These are phyloP conservation scores for Auricularia sp. DNA, from an alignment of 768 basidiomycete species.

Conservation along the genomic window DNA sequence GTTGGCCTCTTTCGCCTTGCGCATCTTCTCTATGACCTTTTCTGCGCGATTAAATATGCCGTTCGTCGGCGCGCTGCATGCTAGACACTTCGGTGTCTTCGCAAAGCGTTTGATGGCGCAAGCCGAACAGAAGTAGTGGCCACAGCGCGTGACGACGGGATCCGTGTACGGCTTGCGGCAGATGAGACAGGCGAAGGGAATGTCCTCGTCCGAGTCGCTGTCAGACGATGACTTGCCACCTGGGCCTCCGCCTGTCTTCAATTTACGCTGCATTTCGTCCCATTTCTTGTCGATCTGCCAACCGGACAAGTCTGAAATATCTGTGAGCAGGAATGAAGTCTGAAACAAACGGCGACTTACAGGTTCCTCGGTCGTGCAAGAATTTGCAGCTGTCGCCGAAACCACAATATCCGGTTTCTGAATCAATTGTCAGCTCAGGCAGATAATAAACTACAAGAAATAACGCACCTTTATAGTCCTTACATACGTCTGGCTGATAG, in stretches of 20 bases:
- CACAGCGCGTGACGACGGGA: constrained; percentile 91
- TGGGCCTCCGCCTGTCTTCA: not conserved
- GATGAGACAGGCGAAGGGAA: constrained; percentile 97
- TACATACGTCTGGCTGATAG: constrained; percentile 98
- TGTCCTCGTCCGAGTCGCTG: constrained; percentile 69
- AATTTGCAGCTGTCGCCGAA: constrained; percentile 99
- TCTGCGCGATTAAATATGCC: constrained; percentile 96
- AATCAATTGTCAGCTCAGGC: constrained; percentile 4
- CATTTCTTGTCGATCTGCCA: constrained; percentile 92
- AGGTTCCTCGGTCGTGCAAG: constrained; percentile 93
- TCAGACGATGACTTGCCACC: constrained; percentile 17
- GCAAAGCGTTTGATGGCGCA: constrained; percentile 93
- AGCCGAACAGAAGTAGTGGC: constrained; percentile 90
- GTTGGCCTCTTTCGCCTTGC: constrained; percentile 51
- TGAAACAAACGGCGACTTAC: constrained; percentile 34
- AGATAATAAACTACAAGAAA: constrained; percentile 1
- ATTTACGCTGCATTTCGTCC: constrained; percentile 15
- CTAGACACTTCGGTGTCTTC: constrained; percentile 91
- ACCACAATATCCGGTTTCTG: constrained; percentile 97
- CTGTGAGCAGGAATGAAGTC: constrained; percentile 13
- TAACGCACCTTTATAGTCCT: constrained; percentile 91
- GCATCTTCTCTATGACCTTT: constrained; percentile 82
- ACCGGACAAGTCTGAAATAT: constrained; percentile 71
- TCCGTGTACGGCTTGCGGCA: constrained; percentile 92
- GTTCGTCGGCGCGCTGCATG: constrained; percentile 85